Evolutionary conservation across 176 grass and related monocot genomes (phyloP).

Genomic region (Paspalum notatum): DNA sequence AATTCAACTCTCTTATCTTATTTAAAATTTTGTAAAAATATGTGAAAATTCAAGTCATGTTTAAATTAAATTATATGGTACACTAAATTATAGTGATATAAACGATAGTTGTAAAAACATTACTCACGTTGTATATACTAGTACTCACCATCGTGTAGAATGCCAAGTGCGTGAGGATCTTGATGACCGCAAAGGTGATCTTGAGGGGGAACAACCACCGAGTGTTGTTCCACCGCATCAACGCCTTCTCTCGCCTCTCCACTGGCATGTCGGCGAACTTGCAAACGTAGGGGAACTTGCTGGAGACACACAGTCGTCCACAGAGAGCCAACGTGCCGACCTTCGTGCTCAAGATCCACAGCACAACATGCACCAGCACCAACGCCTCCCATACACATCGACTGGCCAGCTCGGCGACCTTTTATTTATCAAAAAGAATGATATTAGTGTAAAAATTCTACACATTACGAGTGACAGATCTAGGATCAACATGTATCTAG

Average conservation of each 20-base stretch:
- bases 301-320: conserved; percentile 38
- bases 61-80: no score
- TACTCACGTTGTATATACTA: no score
- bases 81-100: no score
- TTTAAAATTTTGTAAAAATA: no score
- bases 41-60: no score
- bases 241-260: conserved; percentile 51
- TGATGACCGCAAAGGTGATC: conserved; percentile 51
- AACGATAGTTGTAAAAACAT: no score
- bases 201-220: conserved; percentile 45
- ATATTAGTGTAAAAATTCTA: not conserved
- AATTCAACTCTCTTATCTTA: no score
- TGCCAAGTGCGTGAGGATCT: conserved; percentile 36
- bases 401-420: conserved; percentile 62
- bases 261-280: conserved; percentile 65
- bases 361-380: conserved; percentile 48
- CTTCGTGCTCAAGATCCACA: conserved; percentile 61
- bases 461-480: no score
- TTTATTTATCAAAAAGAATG: not conserved
- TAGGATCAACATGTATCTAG: no score
- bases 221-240: conserved; percentile 49
- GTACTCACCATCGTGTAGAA: conserved; percentile 56
- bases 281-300: conserved; percentile 52
- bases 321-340: conserved; percentile 63
- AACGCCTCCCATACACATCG: conserved; percentile 41